A percentile compares a stretch with the other conserved stretches of the same genome.
These are phyloP conservation scores for Neurospora crassa DNA, from an alignment of 2,329 filamentous ascomycete species.

Conservation along the genomic window DNA sequence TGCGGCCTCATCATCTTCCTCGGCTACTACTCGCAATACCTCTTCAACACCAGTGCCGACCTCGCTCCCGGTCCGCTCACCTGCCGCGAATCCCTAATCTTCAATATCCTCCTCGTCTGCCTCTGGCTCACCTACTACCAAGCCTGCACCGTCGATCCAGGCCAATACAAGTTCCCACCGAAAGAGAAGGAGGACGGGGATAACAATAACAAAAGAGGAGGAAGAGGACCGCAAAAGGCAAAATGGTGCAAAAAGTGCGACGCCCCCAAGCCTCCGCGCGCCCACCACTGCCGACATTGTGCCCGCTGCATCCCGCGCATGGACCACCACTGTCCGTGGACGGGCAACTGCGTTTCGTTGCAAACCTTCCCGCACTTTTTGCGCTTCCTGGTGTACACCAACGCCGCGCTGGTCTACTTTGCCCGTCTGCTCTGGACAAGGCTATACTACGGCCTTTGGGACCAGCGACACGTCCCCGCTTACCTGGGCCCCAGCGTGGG, in stretches of 20 bases:
- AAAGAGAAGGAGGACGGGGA: background rate
- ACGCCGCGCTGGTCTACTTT: conserved; percentile 54
- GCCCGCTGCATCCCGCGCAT: conserved; percentile 67
- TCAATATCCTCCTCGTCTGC: conserved; percentile 56
- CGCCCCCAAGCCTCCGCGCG: conserved; percentile 62
- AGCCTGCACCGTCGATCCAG: conserved; percentile 48
- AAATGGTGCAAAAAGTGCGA: conserved; percentile 70
- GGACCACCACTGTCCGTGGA: conserved; percentile 87
- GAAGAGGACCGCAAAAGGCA: background rate
- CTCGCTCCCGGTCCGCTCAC: conserved; percentile 53
- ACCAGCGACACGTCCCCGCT: conserved; percentile 54
- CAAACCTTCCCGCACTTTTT: conserved; percentile 75
- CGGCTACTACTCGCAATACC: conserved; percentile 60
- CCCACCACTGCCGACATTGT: conserved; percentile 76
- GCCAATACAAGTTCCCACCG: conserved; percentile 38
- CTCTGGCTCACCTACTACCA: conserved; percentile 63
- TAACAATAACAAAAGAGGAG: background rate
- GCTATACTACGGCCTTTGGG: conserved; percentile 48
- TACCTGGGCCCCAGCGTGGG: conserved; percentile 60
- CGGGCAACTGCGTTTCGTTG: conserved; percentile 71
- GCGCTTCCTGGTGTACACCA: conserved; percentile 65
- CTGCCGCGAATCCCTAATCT: conserved; percentile 44
- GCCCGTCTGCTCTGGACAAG: conserved; percentile 51
- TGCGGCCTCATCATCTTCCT: conserved; percentile 59
- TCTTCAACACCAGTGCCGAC: conserved; percentile 52